Percentiles rank a stretch among this genome's conserved stretches.
Conservation (phyloP, 148 eudicot genomes). For the Diospyros kaki region DNA sequence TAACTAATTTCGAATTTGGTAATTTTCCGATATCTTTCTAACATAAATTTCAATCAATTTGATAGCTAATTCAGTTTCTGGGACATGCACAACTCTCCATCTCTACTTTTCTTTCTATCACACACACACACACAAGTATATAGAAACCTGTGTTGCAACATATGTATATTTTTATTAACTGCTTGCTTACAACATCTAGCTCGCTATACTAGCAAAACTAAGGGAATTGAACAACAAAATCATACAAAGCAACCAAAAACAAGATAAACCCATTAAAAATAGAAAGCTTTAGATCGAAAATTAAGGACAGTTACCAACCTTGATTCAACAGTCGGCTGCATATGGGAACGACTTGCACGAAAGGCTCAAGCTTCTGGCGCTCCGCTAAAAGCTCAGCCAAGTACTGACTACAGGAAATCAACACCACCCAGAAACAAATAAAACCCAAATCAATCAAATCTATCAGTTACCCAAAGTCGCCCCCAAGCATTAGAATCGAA, state of each 20-base stretch:
- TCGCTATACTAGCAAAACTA: not conserved
- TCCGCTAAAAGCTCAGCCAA: slow-evolving; percentile 41
- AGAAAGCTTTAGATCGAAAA: slow-evolving; percentile 22
- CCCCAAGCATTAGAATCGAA: not conserved
- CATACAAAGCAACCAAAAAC: not conserved
- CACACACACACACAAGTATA: not conserved
- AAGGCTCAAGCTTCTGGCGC: slow-evolving; percentile 40
- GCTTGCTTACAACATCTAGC: not conserved
- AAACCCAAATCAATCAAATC: not conserved
- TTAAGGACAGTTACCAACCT: slow-evolving; percentile 25
- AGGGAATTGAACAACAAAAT: not conserved
- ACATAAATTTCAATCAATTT: too few species aligned
- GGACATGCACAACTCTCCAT: not conserved
- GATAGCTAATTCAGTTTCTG: not conserved
- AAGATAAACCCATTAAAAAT: slow-evolving; percentile 3
- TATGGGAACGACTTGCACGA: slow-evolving; percentile 37
- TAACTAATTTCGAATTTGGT: too few species aligned
- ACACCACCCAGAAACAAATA: slow-evolving; percentile 6
- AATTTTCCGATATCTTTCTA: too few species aligned
- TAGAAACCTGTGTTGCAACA: not conserved
- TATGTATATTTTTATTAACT: not conserved
- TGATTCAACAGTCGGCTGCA: slow-evolving; percentile 43
- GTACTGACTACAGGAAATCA: slow-evolving; percentile 30
- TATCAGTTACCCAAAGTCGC: not conserved
- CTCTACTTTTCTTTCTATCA: not conserved